Evolutionary conservation across 106 monocot genomes (phyloP).

Genomic region (Dioscorea alata): DNA sequence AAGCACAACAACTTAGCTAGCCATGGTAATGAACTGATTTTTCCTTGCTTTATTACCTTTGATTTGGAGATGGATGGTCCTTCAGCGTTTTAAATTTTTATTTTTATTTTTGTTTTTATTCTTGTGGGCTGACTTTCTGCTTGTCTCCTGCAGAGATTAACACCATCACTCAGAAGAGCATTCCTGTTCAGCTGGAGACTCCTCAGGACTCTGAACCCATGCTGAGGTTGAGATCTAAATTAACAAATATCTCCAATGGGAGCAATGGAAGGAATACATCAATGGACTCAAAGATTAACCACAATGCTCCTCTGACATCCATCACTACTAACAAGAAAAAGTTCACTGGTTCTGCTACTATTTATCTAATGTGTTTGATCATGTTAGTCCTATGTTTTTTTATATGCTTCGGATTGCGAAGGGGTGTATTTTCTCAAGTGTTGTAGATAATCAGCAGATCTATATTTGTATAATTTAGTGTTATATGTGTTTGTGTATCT

Average conservation of each 20-base stretch:
- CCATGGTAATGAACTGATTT: slow-evolving; percentile 3
- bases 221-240: slow-evolving; percentile 7
- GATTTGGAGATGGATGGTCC: neutral
- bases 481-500: too few relatives aligned
- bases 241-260: neutral
- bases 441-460: neutral
- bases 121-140: neutral
- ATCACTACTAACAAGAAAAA: neutral
- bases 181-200: neutral
- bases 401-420: slow-evolving; percentile 14
- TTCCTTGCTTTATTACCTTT: neutral
- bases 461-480: too few relatives aligned
- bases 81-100: too few relatives aligned
- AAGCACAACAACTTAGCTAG: neutral
- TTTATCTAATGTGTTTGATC: slow-evolving; percentile 1
- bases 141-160: neutral
- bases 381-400: slow-evolving; percentile 12
- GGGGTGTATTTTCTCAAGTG: neutral
- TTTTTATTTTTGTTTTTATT: too few relatives aligned
- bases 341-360: neutral
- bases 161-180: neutral
- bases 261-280: too few relatives aligned
- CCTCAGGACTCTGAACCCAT: neutral
- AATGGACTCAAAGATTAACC: slow-evolving; percentile 3
- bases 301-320: neutral